phyloP scores from a whole-genome alignment of 768 basidiomycete genomes.

The Lentinula boryana region DNA sequence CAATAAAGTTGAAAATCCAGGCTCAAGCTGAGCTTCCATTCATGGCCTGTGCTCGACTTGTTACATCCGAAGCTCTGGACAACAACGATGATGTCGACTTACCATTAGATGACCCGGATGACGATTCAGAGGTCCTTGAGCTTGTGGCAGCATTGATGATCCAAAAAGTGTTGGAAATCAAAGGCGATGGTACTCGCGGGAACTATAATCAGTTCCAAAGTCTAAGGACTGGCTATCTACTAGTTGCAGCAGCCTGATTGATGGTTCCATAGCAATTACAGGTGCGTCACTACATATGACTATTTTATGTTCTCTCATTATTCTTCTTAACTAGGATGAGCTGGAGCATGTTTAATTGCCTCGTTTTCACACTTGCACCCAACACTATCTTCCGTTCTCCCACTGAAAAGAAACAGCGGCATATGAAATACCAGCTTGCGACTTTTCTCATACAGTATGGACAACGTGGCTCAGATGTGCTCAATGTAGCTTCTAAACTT shows the following conservation, averaged over 20 bases:
- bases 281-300: neutral
- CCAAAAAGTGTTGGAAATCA: neutral
- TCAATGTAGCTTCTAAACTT: too few species aligned
- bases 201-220: slow-evolving; percentile 10
- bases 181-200: slow-evolving; percentile 6
- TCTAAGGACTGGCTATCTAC: slow-evolving; percentile 11
- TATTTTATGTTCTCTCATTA: neutral
- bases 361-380: neutral
- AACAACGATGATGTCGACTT: neutral
- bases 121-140: neutral
- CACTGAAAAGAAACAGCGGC: neutral
- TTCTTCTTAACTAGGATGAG: neutral
- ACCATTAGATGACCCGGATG: neutral
- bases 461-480: slow-evolving; percentile 2
- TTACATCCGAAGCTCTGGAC: neutral
- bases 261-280: slow-evolving; percentile 7
- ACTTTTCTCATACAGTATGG: slow-evolving; percentile 14
- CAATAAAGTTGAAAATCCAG: neutral
- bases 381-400: neutral
- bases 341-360: neutral
- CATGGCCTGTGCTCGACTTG: neutral
- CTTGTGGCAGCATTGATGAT: neutral
- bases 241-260: slow-evolving; percentile 8
- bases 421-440: slow-evolving; percentile 3
- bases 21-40: neutral